Evolutionary conservation across 2,329 filamentous ascomycete genomes (phyloP), one percentile per base, ranked within the genome.

Genomic region (Microsporum audouinii): DNA sequence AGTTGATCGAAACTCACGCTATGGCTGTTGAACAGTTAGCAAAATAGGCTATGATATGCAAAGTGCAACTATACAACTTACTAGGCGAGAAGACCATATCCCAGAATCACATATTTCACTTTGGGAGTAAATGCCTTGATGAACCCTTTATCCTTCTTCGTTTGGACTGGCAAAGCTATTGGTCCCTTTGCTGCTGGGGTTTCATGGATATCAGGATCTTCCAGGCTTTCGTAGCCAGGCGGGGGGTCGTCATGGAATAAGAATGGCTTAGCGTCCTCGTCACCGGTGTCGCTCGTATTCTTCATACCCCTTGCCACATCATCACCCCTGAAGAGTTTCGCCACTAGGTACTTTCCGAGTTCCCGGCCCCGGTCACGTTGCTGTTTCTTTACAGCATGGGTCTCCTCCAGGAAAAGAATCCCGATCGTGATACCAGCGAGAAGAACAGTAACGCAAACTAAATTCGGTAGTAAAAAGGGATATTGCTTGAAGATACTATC

Each of bases 1-100:
- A 97, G 82, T 70, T 96, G 89, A 74, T 99, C 94, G 68, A 95
- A 94, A 0, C 91, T 95, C 75, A 99, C 96, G 10, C 92, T 96
- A 76, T 97, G 92, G 77, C 91, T 96, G 69, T 45, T 64, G 36
- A 41, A 29, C 51, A 56, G 69, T 71, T 64, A 74, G 69, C 47
- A 39, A 34, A 75, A 63, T 61, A 65, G 38, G 67, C 66, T 29
- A 64, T 61, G 1, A 36, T 5, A 49, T 45, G 7, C 27, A 7
- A 1, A 33, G 49, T 59, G 27, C 57, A 59, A 60, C 39, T 63
- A 61, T 55, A 53, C 29, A 33, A 86, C 90, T 84, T 82, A 96
- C 91, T 95, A 96, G 65, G 92, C 92, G 63, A 97, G 79, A 68
- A 97, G 90, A 51, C 91, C 92, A 71, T 95, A 96, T 59, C 88